A percentile compares a stretch with the other conserved stretches of the same genome.
These are phyloP conservation scores for Brassica incana DNA, from an alignment of 345 rosid species.

Conservation along the genomic window DNA sequence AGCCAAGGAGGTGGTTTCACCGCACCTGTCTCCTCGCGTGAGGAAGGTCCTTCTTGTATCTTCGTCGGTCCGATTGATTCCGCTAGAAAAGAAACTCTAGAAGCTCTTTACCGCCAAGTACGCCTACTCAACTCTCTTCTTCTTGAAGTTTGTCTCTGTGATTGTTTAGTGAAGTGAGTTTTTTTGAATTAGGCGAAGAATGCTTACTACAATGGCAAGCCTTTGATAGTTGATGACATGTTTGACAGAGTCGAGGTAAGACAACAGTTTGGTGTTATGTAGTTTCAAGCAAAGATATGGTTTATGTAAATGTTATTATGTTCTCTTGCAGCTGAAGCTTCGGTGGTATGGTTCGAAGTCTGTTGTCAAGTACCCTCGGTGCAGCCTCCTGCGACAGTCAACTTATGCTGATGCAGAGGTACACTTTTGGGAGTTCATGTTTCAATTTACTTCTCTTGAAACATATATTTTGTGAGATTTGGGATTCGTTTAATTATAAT, in stretches of 20 bases:
- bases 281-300: not conserved
- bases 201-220: conserved; percentile 85
- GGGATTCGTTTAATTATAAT: not conserved
- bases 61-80: conserved; percentile 91
- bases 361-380: conserved; percentile 92
- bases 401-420: conserved; percentile 97
- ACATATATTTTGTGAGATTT: not conserved
- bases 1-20: conserved; percentile 45
- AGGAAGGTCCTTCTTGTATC: conserved; percentile 84
- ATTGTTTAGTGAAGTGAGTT: not conserved
- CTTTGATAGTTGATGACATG: conserved; percentile 91
- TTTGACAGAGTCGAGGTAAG: conserved; percentile 96
- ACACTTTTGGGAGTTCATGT: conserved; percentile 35
- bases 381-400: conserved; percentile 82
- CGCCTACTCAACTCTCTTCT: not conserved
- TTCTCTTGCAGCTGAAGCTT: conserved; percentile 61
- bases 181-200: conserved; percentile 59
- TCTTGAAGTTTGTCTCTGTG: not conserved
- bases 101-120: conserved; percentile 90
- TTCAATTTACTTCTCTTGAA: not conserved
- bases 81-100: conserved; percentile 89
- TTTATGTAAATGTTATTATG: not conserved
- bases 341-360: conserved; percentile 91
- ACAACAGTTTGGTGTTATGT: not conserved
- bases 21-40: conserved; percentile 35